A percentile compares a stretch with the other conserved stretches of the same genome.
Evolutionary conservation across 1,139 yeast species (phyloP).

Genomic region (Dujonia santamariae): DNA sequence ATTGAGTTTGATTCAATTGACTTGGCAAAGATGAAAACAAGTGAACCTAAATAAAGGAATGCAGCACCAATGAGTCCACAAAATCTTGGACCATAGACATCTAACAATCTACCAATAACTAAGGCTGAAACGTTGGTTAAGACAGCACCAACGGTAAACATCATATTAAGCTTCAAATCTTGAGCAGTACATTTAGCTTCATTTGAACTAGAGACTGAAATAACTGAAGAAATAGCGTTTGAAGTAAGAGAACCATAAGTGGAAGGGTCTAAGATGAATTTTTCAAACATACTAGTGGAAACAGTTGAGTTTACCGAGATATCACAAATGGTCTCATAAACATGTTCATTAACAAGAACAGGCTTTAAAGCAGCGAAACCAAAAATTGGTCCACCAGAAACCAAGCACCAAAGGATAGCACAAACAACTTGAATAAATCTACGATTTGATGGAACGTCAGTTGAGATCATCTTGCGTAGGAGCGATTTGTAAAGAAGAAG

Average conservation of each 20-base stretch:
- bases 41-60: slow-evolving; percentile 52
- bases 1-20: slow-evolving; percentile 15
- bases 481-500: not conserved
- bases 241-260: slow-evolving; percentile 7
- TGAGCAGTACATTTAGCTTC: slow-evolving; percentile 58
- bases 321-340: slow-evolving; percentile 63
- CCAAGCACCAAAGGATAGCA: slow-evolving; percentile 81
- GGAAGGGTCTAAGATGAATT: slow-evolving; percentile 5
- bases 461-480: slow-evolving; percentile 14
- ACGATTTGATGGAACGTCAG: slow-evolving; percentile 16
- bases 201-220: slow-evolving; percentile 10
- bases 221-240: not conserved
- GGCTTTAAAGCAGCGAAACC: slow-evolving; percentile 95
- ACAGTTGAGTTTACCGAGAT: slow-evolving; percentile 11
- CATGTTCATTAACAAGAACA: slow-evolving; percentile 68
- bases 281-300: slow-evolving; percentile 1
- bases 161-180: slow-evolving; percentile 74
- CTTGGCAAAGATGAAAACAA: slow-evolving; percentile 40
- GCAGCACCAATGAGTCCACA: slow-evolving; percentile 74
- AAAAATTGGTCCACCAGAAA: slow-evolving; percentile 91
- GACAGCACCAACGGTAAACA: slow-evolving; percentile 85
- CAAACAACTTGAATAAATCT: slow-evolving; percentile 40
- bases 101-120: slow-evolving; percentile 76
- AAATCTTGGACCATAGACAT: slow-evolving; percentile 73
- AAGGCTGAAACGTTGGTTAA: slow-evolving; percentile 82